These are phyloP conservation scores for Quercus glauca DNA, from an alignment of 306 rosid genomes.

Conservation along the genomic window DNA sequence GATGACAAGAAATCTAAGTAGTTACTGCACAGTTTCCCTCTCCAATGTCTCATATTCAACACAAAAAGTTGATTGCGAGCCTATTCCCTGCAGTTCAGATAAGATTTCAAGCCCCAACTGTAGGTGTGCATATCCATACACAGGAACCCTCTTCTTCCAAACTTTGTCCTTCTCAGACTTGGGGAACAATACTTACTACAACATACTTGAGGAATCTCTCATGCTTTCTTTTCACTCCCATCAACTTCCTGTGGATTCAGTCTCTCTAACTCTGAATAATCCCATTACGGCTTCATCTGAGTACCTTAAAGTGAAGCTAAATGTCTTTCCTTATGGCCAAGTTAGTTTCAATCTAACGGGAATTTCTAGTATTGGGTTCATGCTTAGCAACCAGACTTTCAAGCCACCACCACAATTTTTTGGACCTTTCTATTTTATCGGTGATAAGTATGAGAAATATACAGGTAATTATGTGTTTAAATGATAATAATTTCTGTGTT, in stretches of 20 bases:
- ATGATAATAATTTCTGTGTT: neutral
- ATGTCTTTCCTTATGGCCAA: conserved; percentile 22
- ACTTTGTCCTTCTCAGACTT: conserved; percentile 14
- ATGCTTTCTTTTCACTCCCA: neutral
- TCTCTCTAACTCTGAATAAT: neutral
- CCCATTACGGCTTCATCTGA: neutral
- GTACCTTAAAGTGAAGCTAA: conserved; percentile 15
- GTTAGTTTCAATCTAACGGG: conserved; percentile 23
- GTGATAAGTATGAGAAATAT: no score
- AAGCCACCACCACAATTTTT: neutral
- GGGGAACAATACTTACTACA: neutral
- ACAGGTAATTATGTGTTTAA: neutral
- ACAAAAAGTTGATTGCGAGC: no score
- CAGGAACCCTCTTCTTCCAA: conserved; percentile 30
- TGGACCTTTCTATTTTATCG: conserved; percentile 22
- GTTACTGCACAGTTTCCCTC: no score
- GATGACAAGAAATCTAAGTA: no score
- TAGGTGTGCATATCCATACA: neutral
- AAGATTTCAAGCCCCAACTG: conserved; percentile 32
- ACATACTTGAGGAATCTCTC: conserved; percentile 4
- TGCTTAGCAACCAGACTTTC: conserved; percentile 39
- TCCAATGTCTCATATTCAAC: no score
- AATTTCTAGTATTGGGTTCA: conserved; percentile 13
- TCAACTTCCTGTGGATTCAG: conserved; percentile 16
- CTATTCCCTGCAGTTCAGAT: neutral